Evolutionary conservation across 2,329 filamentous ascomycete species (phyloP), one percentile per base, ranked within the genome.

Genomic region (Arthrinium puccinioides): DNA sequence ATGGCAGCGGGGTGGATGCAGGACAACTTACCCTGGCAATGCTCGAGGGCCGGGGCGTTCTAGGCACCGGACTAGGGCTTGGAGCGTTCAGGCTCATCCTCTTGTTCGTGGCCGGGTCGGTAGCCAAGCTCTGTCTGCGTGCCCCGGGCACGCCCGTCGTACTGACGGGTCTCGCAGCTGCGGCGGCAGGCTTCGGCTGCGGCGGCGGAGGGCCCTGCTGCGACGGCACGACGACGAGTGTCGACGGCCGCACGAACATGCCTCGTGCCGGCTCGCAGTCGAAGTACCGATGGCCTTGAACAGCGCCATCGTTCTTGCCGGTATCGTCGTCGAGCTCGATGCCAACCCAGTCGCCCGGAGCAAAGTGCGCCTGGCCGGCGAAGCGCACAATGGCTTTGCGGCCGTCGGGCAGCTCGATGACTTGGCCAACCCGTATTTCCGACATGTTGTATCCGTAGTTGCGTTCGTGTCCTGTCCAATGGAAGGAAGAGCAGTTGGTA

Each of bases 231-330:
- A 80, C 66, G 10, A 71, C 73, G 34, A 92, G 69, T 40, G 82
- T 82, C 37, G 74, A 66, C 21, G 87, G 81, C 44, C 86, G 77
- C 38, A 96, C 76, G 53, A 98, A 97, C 78, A 98, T 92, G 55
- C 80, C 80, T 46, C 70, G 69, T 27, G 70, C 87, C 77, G 74
- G 82, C 61, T 56, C 73, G 63, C 90, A 97, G 34, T 89, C 79
- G 51, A 95, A 97, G 58, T 97, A 97, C 15, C 87, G 72, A 55
- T 87, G 76, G 44, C 87, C 89, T 59, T 90, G 78, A 32, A 97
- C 87, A 38, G 84, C 83, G 46, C 90, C 90, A 70, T 97, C 87
- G 52, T 97, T 97, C 68, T 97, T 97, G 21, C 92, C 90, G 15
- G 74, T 77, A 37, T 81, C 70, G 32, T 87, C 83, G 36, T 87